phyloP scores from a whole-genome alignment of 768 basidiomycete genomes.

The Panellus pusillus region DNA sequence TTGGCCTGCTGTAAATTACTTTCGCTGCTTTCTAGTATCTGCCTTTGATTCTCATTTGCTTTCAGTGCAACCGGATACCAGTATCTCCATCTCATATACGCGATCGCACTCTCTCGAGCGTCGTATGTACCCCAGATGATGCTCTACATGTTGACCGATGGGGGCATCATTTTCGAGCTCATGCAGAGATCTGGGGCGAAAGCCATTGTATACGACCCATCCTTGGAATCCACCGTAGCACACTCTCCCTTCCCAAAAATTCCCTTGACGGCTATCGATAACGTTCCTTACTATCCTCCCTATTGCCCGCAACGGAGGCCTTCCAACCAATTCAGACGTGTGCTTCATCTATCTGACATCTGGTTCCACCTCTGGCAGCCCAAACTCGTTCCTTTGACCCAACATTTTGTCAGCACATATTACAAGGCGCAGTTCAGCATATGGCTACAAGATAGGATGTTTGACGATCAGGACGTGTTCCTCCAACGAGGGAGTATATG shows the following conservation, averaged over 20 bases:
- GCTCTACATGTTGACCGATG: neutral
- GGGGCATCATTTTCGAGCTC: slow-evolving; percentile 4
- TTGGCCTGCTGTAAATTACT: slow-evolving; percentile 2
- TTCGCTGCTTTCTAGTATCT: neutral
- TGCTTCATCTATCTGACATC: slow-evolving; percentile 7
- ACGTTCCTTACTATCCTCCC: neutral
- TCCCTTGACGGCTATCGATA: slow-evolving; percentile 1
- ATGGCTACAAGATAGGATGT: neutral
- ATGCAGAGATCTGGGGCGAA: slow-evolving; percentile 3
- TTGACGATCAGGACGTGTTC: neutral
- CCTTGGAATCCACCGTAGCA: neutral
- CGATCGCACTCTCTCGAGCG: slow-evolving; percentile 2
- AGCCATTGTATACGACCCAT: slow-evolving; percentile 8
- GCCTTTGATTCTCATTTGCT: neutral
- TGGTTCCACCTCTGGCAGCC: slow-evolving; percentile 7
- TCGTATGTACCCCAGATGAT: slow-evolving; percentile 4
- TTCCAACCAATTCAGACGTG: slow-evolving; percentile 1
- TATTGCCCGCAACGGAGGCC: slow-evolving; percentile 1
- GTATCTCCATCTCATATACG: slow-evolving; percentile 2
- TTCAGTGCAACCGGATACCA: neutral
- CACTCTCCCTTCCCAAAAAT: neutral
- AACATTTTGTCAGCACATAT: neutral
- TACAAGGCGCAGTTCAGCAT: slow-evolving; percentile 5
- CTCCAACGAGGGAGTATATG: slow-evolving; percentile 5
- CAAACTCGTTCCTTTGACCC: slow-evolving; percentile 7